These are phyloP conservation scores for Codiaeum variegatum DNA, from an alignment of 441 rosid genomes.

Conservation along the genomic window DNA sequence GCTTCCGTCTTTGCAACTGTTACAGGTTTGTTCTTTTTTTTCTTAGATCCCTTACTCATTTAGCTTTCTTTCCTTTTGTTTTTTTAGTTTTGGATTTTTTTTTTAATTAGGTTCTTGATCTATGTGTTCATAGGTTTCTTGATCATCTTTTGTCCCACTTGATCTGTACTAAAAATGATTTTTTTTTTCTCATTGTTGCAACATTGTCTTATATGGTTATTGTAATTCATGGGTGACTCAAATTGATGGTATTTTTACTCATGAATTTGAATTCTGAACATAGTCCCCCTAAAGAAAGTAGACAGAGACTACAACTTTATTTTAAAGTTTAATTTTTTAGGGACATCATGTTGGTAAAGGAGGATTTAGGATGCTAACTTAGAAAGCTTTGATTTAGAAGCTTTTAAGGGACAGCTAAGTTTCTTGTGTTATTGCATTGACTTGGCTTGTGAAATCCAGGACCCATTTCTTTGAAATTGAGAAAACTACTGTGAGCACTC, in stretches of 20 bases:
- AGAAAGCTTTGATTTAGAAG: not conserved
- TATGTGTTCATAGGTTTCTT: not conserved
- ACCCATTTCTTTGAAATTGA: conserved; percentile 20
- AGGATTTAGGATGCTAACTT: not conserved
- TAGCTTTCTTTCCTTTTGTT: not conserved
- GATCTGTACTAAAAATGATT: not conserved
- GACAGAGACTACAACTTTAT: not conserved
- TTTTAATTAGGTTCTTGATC: not conserved
- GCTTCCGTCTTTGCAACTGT: conserved; percentile 2
- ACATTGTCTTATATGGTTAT: not conserved
- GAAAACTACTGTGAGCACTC: conserved; percentile 14
- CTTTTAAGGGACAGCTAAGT: not conserved
- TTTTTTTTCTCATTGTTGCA: not conserved
- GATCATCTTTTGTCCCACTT: not conserved
- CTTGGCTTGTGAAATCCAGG: conserved; percentile 24
- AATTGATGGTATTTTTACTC: not conserved
- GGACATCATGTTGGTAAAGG: not conserved
- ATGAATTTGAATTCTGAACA: not conserved
- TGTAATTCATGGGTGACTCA: not conserved
- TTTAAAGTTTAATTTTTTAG: not conserved
- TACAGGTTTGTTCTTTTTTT: conserved; percentile 12
- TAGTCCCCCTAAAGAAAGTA: not conserved
- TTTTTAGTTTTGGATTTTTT: not conserved
- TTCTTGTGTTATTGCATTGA: conserved; percentile 8
- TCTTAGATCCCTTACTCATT: conserved; percentile 8